A percentile compares a stretch with the other conserved stretches of the same genome.
Conservation (phyloP, 306 rosid species). For the Dicorynia guianensis region DNA sequence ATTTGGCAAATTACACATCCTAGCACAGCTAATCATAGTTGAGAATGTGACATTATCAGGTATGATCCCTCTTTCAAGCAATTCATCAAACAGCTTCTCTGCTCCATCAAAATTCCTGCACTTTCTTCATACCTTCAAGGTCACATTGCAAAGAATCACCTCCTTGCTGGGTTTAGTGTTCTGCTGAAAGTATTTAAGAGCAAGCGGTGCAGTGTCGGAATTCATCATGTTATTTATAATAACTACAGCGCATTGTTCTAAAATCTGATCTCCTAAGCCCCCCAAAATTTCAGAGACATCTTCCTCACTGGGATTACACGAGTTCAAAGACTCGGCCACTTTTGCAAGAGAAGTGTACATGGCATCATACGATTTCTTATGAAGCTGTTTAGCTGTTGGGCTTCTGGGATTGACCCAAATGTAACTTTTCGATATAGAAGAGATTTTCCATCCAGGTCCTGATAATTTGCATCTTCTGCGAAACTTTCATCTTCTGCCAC, state of each 20-base stretch:
- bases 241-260: constrained; percentile 61
- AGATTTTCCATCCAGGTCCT: constrained; percentile 52
- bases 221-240: constrained; percentile 68
- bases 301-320: constrained; percentile 51
- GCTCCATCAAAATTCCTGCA: constrained; percentile 66
- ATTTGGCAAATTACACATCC: constrained; percentile 51
- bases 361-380: constrained; percentile 59
- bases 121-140: constrained; percentile 66
- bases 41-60: constrained; percentile 81
- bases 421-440: constrained; percentile 53
- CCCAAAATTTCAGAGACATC: constrained; percentile 55
- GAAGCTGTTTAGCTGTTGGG: constrained; percentile 78
- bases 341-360: constrained; percentile 63
- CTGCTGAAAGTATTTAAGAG: constrained; percentile 57
- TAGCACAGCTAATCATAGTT: constrained; percentile 76
- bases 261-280: constrained; percentile 49
- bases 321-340: constrained; percentile 64
- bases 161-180: constrained; percentile 46
- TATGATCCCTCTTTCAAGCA: constrained; percentile 70
- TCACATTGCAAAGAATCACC: constrained; percentile 72
- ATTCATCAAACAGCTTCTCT: constrained; percentile 82
- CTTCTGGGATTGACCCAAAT: constrained; percentile 93
- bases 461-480: constrained; percentile 21
- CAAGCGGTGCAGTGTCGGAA: constrained; percentile 60
- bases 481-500: constrained; percentile 37